These are phyloP conservation scores for Kodamaea sagamina DNA, from an alignment of 805 yeast genomes.

Conservation along the genomic window DNA sequence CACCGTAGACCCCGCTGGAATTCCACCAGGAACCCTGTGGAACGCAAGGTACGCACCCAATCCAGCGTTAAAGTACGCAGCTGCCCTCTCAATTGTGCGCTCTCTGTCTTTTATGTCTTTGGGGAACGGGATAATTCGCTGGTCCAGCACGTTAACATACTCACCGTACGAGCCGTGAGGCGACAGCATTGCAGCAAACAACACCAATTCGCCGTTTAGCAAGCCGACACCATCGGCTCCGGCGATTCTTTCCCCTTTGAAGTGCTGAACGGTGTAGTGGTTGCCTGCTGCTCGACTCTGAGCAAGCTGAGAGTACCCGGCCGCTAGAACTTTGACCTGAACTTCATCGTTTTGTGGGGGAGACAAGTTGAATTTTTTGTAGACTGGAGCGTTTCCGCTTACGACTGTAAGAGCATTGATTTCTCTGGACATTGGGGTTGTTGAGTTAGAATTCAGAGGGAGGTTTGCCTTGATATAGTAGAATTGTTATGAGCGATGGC, in stretches of 20 bases:
- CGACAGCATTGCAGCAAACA: conserved; percentile 7
- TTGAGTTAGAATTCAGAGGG: not conserved
- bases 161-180: conserved; percentile 13
- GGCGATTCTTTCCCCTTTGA: conserved; percentile 4
- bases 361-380: conserved; percentile 3
- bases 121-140: conserved; percentile 10
- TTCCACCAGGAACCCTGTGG: conserved; percentile 10
- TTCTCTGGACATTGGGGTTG: conserved; percentile 1
- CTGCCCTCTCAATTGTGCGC: conserved; percentile 13
- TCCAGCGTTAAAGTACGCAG: conserved; percentile 15
- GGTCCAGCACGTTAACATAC: conserved; percentile 12
- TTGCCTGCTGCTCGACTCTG: conserved; percentile 13
- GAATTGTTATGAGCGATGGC: too few species aligned
- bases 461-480: not conserved
- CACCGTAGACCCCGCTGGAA: conserved; percentile 10
- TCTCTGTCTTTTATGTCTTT: conserved; percentile 4
- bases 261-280: conserved; percentile 11
- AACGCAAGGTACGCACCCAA: conserved; percentile 14
- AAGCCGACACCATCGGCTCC: conserved; percentile 18
- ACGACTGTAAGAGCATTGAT: conserved; percentile 10
- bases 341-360: conserved; percentile 14
- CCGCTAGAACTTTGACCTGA: conserved; percentile 13
- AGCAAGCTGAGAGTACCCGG: conserved; percentile 15
- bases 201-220: conserved; percentile 13
- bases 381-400: conserved; percentile 8